Evolutionary conservation across 2,329 filamentous ascomycete species (phyloP).

Genomic region (Fusarium proliferatum): DNA sequence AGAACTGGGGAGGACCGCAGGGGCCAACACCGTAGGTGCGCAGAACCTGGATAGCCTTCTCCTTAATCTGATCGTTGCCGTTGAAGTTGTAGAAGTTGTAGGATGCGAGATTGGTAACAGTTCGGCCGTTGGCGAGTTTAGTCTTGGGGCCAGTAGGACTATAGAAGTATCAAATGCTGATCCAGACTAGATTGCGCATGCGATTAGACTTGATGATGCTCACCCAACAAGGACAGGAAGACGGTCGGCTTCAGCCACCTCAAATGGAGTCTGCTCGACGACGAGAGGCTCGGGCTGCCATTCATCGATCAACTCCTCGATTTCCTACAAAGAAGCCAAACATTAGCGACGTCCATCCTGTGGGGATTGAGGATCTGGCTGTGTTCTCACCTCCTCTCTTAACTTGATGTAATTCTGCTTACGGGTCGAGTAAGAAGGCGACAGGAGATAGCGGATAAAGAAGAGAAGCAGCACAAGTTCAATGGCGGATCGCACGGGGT

Average conservation of each 20-base stretch:
- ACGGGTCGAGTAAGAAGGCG: conserved; percentile 90
- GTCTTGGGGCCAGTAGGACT: conserved; percentile 85
- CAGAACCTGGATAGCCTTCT: conserved; percentile 93
- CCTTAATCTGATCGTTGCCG: conserved; percentile 89
- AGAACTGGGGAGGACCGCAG: conserved; percentile 96
- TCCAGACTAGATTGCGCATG: not conserved
- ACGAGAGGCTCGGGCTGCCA: conserved; percentile 97
- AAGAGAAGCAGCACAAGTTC: conserved; percentile 95
- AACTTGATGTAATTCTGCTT: conserved; percentile 91
- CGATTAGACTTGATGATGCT: conserved; percentile 5
- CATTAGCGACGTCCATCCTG: conserved; percentile 4
- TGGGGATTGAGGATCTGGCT: not conserved
- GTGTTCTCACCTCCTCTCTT: conserved; percentile 72
- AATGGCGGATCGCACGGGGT: conserved; percentile 91
- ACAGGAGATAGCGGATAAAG: conserved; percentile 91
- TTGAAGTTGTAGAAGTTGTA: conserved; percentile 99
- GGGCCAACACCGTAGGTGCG: conserved; percentile 96
- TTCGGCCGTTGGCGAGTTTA: conserved; percentile 88
- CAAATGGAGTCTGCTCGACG: conserved; percentile 75
- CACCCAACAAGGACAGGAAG: conserved; percentile 90
- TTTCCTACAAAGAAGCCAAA: conserved; percentile 68
- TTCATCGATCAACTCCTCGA: conserved; percentile 95
- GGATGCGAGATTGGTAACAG: conserved; percentile 91
- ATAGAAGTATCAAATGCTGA: conserved; percentile 5
- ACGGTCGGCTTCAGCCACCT: conserved; percentile 85